phyloP scores from a whole-genome alignment of 176 grass and related monocot genomes.

The Carex myosuroides region DNA sequence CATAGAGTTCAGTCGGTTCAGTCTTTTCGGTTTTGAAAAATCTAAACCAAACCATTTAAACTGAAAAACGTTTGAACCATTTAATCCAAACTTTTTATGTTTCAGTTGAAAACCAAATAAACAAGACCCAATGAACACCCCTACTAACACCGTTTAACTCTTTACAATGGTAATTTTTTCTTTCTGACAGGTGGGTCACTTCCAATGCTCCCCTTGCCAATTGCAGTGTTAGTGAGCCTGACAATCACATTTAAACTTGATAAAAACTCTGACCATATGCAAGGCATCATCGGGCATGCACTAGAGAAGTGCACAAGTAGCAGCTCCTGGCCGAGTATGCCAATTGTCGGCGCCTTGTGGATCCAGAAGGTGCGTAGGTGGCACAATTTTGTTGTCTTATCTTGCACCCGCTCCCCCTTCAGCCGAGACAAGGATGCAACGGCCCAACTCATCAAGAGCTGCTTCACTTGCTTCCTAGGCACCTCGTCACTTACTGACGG shows the following conservation, averaged over 20 bases:
- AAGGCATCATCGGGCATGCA: slow-evolving; percentile 42
- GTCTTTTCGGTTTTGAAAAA: too few species aligned
- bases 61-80: too few species aligned
- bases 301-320: slow-evolving; percentile 59
- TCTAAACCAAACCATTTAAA: too few species aligned
- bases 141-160: background rate
- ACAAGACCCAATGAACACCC: too few species aligned
- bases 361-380: slow-evolving; percentile 60
- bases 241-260: slow-evolving; percentile 76
- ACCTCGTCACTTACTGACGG: slow-evolving; percentile 23
- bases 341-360: slow-evolving; percentile 72
- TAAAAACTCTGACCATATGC: slow-evolving; percentile 34
- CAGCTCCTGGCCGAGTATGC: slow-evolving; percentile 67
- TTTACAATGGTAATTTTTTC: background rate
- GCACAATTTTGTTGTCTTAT: slow-evolving; percentile 61
- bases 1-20: too few species aligned
- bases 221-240: slow-evolving; percentile 67
- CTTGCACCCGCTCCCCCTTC: slow-evolving; percentile 48
- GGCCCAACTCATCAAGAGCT: slow-evolving; percentile 63
- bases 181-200: slow-evolving; percentile 32
- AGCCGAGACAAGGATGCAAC: slow-evolving; percentile 47
- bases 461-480: slow-evolving; percentile 72
- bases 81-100: too few species aligned
- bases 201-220: slow-evolving; percentile 79
- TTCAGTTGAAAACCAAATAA: too few species aligned